Base-by-base conservation (phyloP, 2,329 filamentous ascomycete species). In the Diaporthe destruens region DNA sequence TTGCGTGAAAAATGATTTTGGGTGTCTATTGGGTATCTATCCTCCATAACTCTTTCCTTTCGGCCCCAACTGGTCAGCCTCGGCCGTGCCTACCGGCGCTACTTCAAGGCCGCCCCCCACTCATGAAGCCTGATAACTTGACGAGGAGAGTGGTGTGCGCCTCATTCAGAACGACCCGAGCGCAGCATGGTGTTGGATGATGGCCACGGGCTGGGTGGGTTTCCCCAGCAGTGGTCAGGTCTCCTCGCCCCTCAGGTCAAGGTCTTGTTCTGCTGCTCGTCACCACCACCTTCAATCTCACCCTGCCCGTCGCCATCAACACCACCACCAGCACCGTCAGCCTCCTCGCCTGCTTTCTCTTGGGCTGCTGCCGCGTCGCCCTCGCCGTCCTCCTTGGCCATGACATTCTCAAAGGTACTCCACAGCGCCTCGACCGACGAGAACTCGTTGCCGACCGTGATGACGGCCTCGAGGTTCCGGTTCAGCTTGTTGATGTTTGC, bases 401-500 rank as follows among this genome's bases (percentile, higher is more conserved):
- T 98, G 77, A 98, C 95, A 76, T 92, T 93, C 84, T 99, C 96
- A 80, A 99, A 98, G 79, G 97, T 94, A 51, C 94, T 97, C 96
- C 96, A 99, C 20, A 99, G 88, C 39, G 94, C 95, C 82, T 99
- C 96, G 55, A 99, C 96, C 5, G 94, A 95, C n/a, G 93, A 92
- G 83, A 99, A 98, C 80, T 99, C 96, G 82, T 98, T 98, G 49
- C 96, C 96, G 68, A 99, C 96, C 59, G 94, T 92, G 73, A 97
- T 95, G 25, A 98, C 93, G 71, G 95, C 93, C 83, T 99, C 96
- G 23, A 99, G 86, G 51, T 93, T 96, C 44, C 96, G 91, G 81
- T 98, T 99, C 73, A 99, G 85, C 78, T 95, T 95, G 84, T 98
- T 99, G 82, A 98, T 94, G 79, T 98, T 98, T 78, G 95, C 93